A percentile compares a stretch with the other conserved stretches of the same genome.
Evolutionary conservation across 2,329 filamentous ascomycete species (phyloP).

Genomic region (Alternaria gaisen): DNA sequence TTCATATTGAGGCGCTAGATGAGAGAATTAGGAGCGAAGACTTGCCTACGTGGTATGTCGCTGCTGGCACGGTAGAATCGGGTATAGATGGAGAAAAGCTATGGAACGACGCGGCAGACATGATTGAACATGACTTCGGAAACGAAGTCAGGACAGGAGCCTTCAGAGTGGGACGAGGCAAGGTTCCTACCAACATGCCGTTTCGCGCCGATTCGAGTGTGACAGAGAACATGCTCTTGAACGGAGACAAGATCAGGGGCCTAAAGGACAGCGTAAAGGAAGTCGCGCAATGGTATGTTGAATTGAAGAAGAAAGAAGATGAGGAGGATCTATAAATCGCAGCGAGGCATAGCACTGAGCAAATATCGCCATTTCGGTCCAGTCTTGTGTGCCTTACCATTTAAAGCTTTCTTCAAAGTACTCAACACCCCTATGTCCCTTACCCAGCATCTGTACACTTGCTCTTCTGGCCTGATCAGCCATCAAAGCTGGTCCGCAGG

Average conservation of each 20-base stretch:
- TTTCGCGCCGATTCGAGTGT: constrained; percentile 39
- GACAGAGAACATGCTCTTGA: constrained; percentile 38
- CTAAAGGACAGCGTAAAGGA: constrained; percentile 38
- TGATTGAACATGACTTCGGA: constrained; percentile 30
- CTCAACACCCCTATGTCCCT: constrained; percentile 44
- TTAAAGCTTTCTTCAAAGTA: constrained; percentile 61
- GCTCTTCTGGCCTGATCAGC: constrained; percentile 56
- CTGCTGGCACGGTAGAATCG: constrained; percentile 34
- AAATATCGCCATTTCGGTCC: background rate
- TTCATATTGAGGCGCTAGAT: constrained; percentile 44
- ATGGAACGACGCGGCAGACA: constrained; percentile 36
- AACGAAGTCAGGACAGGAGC: constrained; percentile 25
- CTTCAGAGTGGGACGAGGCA: constrained; percentile 36
- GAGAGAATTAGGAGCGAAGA: constrained; percentile 22
- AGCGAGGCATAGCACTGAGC: background rate
- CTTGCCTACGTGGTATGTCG: constrained; percentile 41
- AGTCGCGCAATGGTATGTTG: constrained; percentile 42
- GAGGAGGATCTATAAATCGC: background rate
- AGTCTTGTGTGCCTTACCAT: constrained; percentile 42
- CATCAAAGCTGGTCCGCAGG: constrained; percentile 58
- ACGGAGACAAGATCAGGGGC: constrained; percentile 26
- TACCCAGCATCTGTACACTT: constrained; percentile 46
- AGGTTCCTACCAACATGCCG: constrained; percentile 43
- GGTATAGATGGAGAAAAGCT: constrained; percentile 26
- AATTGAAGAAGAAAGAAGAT: constrained; percentile 13